Conservation (phyloP, 2,329 filamentous ascomycete species). For the Scytalidium lignicola region DNA sequence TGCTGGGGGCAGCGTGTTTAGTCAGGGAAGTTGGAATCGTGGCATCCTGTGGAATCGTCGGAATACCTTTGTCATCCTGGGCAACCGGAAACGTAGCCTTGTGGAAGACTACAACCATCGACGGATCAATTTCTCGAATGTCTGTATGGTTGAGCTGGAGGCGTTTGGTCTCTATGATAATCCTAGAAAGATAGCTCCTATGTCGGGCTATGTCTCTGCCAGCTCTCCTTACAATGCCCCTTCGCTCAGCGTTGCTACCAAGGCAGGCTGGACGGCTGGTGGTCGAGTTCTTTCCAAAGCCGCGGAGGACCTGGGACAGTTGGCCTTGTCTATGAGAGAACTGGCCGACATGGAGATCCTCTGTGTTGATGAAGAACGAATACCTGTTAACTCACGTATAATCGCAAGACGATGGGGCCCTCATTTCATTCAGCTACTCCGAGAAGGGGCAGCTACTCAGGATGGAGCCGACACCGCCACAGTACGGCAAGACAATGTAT, state of each 20-base stretch:
- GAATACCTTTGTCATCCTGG: slow-evolving; percentile 93
- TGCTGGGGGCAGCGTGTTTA: slow-evolving; percentile 88
- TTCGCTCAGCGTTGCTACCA: slow-evolving; percentile 37
- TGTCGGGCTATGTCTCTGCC: slow-evolving; percentile 79
- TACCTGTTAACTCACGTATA: slow-evolving; percentile 89
- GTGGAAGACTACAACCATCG: slow-evolving; percentile 98
- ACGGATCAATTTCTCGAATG: slow-evolving; percentile 93
- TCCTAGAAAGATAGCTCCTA: slow-evolving; percentile 70
- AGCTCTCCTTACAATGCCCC: slow-evolving; percentile 63
- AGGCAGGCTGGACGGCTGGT: slow-evolving; percentile 62
- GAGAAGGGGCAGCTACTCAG: slow-evolving; percentile 66
- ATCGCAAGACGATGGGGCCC: slow-evolving; percentile 87
- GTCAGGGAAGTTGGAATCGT: slow-evolving; percentile 95
- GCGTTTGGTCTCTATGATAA: slow-evolving; percentile 98
- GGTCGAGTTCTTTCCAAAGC: slow-evolving; percentile 71
- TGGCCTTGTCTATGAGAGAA: slow-evolving; percentile 75
- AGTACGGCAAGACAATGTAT: slow-evolving; percentile 56
- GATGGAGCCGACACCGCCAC: slow-evolving; percentile 73
- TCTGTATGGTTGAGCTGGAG: slow-evolving; percentile 95
- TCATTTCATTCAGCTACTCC: slow-evolving; percentile 87
- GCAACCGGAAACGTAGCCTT: slow-evolving; percentile 85
- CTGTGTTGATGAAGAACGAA: slow-evolving; percentile 82
- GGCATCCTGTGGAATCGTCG: slow-evolving; percentile 89
- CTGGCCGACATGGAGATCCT: slow-evolving; percentile 95
- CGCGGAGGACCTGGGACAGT: slow-evolving; percentile 79